Percentiles rank a stretch among this genome's conserved stretches.
phyloP scores from a whole-genome alignment of 2,329 filamentous ascomycete genomes.

The Pseudocercospora eumusae region DNA sequence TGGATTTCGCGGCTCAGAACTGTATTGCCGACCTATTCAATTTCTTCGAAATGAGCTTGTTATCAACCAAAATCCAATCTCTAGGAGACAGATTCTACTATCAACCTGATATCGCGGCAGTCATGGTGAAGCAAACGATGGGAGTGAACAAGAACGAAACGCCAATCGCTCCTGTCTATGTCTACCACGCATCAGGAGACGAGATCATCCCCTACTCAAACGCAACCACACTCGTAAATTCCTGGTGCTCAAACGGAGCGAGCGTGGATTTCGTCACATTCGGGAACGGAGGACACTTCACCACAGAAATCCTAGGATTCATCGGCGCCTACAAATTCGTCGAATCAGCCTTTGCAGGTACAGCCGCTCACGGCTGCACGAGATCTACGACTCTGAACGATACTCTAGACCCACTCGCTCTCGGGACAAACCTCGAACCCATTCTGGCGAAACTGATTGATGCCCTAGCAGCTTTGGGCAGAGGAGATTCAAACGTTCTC shows the following conservation, averaged over 20 bases:
- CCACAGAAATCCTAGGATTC: constrained; percentile 34
- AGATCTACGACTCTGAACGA: constrained; percentile 24
- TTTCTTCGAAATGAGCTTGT: constrained; percentile 29
- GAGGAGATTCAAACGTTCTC: constrained; percentile 27
- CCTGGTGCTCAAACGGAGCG: constrained; percentile 36
- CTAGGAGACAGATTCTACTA: constrained; percentile 31
- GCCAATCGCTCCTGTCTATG: constrained; percentile 34
- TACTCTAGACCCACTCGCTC: constrained; percentile 29
- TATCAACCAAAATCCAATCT: constrained; percentile 25
- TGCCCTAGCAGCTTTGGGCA: constrained; percentile 26
- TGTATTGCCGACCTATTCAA: constrained; percentile 31
- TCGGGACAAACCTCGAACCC: constrained; percentile 34
- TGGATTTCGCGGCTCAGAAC: constrained; percentile 29
- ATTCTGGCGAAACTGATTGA: constrained; percentile 29
- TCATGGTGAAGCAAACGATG: constrained; percentile 31
- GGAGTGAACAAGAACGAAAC: constrained; percentile 29
- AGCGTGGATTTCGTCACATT: constrained; percentile 33
- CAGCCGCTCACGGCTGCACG: constrained; percentile 27
- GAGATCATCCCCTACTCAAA: constrained; percentile 38
- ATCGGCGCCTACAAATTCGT: constrained; percentile 31
- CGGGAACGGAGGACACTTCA: constrained; percentile 33
- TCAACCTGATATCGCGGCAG: constrained; percentile 25
- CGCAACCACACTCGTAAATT: constrained; percentile 29
- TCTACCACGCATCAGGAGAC: constrained; percentile 35
- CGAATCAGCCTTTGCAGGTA: constrained; percentile 32